A percentile compares a stretch with the other conserved stretches of the same genome.
These are phyloP conservation scores for Aphelidium insulamus DNA, from an alignment of 371 early-diverging fungal species.

Conservation along the genomic window DNA sequence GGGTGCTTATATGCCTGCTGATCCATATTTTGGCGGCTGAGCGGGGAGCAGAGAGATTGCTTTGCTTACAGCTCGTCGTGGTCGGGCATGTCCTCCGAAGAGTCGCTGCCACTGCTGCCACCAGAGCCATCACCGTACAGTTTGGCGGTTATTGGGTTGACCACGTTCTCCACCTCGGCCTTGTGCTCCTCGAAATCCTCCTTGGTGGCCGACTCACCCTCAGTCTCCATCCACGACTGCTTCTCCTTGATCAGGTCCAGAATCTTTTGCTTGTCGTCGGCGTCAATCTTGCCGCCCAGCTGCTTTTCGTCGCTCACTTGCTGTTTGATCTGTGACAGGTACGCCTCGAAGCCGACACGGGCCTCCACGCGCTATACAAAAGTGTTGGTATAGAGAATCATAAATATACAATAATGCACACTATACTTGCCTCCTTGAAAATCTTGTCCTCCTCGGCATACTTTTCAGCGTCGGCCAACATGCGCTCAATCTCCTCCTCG, in stretches of 20 bases:
- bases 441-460: conserved; percentile 89
- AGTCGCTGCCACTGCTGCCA: conserved; percentile 19
- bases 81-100: conserved; percentile 35
- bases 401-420: too few species aligned
- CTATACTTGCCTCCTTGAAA: too few species aligned
- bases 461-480: conserved; percentile 90
- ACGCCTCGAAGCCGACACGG: conserved; percentile 66
- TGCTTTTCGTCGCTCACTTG: conserved; percentile 46
- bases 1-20: too few species aligned
- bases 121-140: conserved; percentile 37
- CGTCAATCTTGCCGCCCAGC: conserved; percentile 34
- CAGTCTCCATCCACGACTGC: conserved; percentile 25
- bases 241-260: conserved; percentile 17
- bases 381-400: too few species aligned
- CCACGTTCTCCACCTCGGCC: conserved; percentile 55
- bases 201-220: conserved; percentile 32
- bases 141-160: conserved; percentile 71
- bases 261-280: conserved; percentile 24
- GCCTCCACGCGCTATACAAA: too few species aligned
- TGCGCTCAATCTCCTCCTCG: conserved; percentile 90
- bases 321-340: conserved; percentile 52
- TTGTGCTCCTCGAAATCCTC: conserved; percentile 62
- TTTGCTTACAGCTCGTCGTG: conserved; percentile 63
- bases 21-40: too few species aligned
- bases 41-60: too few species aligned